Percentiles rank a stretch among this genome's conserved stretches.
These are phyloP conservation scores for Vairimorpha necatrix DNA, from an alignment of 371 early-diverging fungal genomes.

Conservation along the genomic window DNA sequence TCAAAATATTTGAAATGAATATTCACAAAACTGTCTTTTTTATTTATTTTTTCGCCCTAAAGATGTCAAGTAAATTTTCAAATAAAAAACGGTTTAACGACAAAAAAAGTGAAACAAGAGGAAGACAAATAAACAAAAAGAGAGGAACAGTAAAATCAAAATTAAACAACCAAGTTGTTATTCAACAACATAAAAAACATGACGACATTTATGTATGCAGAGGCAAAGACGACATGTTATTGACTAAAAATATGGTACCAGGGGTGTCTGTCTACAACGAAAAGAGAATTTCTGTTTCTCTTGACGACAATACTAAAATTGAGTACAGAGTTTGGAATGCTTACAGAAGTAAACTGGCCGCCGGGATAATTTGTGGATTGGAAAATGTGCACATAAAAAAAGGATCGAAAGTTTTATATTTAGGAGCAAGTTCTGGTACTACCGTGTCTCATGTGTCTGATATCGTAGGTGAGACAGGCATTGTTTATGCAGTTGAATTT, in stretches of 20 bases:
- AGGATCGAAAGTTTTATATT: slow-evolving; percentile 93
- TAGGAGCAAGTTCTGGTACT: slow-evolving; percentile 96
- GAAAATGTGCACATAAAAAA: slow-evolving; percentile 92
- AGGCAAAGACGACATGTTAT: slow-evolving; percentile 95
- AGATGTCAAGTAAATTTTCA: background rate
- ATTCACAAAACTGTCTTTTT: background rate
- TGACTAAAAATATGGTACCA: slow-evolving; percentile 94
- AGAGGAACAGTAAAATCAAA: slow-evolving; percentile 35
- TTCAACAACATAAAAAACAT: slow-evolving; percentile 92
- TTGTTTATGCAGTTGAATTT: slow-evolving; percentile 98
- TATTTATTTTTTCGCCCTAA: background rate
- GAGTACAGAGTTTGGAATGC: slow-evolving; percentile 99
- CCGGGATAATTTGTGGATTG: slow-evolving; percentile 95
- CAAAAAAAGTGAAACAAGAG: slow-evolving; percentile 15
- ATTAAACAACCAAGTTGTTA: slow-evolving; percentile 66
- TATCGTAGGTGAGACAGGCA: slow-evolving; percentile 82
- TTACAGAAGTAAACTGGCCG: slow-evolving; percentile 97
- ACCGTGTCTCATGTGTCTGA: slow-evolving; percentile 99
- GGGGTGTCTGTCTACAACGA: slow-evolving; percentile 97
- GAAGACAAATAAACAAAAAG: slow-evolving; percentile 51
- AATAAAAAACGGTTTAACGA: slow-evolving; percentile 1
- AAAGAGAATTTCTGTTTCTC: slow-evolving; percentile 86
- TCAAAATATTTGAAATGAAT: background rate
- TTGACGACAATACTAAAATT: slow-evolving; percentile 78
- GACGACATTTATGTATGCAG: slow-evolving; percentile 89